Conservation (phyloP, 2,329 filamentous ascomycete genomes). For the Fusarium setosum region DNA sequence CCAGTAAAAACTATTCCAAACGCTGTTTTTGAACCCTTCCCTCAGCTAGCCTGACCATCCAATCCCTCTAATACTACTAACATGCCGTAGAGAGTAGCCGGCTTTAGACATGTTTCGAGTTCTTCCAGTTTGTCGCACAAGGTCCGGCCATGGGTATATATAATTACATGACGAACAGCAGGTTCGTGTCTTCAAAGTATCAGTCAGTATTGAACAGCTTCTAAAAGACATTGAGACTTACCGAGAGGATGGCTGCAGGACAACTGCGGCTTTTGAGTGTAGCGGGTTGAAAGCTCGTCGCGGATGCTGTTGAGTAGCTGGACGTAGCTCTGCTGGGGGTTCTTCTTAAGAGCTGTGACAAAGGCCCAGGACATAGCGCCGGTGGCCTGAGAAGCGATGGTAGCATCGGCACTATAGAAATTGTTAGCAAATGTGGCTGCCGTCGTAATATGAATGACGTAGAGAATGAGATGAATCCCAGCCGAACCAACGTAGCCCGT, state of each 20-base stretch:
- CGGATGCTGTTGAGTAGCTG: constrained; percentile 96
- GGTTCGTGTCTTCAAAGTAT: constrained; percentile 64
- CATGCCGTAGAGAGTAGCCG: neutral
- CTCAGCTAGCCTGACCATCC: neutral
- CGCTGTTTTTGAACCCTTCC: neutral
- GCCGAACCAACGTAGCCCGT: constrained; percentile 56
- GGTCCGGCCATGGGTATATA: constrained; percentile 22
- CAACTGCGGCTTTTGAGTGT: constrained; percentile 94
- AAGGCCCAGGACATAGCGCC: constrained; percentile 99
- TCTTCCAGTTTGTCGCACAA: constrained; percentile 27
- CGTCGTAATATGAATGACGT: neutral
- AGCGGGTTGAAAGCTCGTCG: constrained; percentile 88
- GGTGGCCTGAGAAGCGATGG: constrained; percentile 88
- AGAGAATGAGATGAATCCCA: neutral
- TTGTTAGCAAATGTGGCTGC: constrained; percentile 24
- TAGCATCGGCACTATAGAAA: constrained; percentile 82
- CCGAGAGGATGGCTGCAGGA: constrained; percentile 97
- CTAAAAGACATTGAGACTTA: constrained; percentile 64
- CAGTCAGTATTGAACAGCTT: constrained; percentile 12
- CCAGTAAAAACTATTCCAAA: constrained; percentile 5
- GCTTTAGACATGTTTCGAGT: constrained; percentile 14
- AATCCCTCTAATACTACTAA: neutral
- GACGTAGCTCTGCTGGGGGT: constrained; percentile 98
- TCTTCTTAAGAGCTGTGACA: constrained; percentile 91
- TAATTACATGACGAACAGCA: constrained; percentile 71